These are phyloP conservation scores for Neonectria punicea DNA, from an alignment of 2,329 filamentous ascomycete species.

Conservation along the genomic window DNA sequence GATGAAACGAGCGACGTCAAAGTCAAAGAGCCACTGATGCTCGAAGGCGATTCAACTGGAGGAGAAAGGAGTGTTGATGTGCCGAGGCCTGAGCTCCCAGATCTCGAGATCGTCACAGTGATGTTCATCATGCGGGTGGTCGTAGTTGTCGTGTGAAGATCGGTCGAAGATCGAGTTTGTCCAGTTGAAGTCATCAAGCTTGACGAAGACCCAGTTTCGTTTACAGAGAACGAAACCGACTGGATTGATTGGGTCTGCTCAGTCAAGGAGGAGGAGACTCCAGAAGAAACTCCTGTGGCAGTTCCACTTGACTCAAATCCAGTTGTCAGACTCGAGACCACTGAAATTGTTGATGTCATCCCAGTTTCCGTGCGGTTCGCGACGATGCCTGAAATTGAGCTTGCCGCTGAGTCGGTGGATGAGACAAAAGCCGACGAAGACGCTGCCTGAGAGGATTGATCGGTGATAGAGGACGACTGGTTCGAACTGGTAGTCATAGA, in stretches of 20 bases:
- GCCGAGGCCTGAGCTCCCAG: neutral
- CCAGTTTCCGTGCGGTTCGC: neutral
- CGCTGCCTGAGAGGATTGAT: neutral
- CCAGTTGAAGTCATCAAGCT: neutral
- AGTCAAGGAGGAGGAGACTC: neutral
- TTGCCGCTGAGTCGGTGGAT: neutral
- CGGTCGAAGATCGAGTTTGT: neutral
- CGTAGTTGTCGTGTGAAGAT: neutral
- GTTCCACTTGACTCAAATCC: neutral
- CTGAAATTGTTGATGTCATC: neutral
- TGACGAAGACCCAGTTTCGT: neutral
- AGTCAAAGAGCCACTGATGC: neutral
- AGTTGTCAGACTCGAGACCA: neutral
- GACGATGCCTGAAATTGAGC: neutral
- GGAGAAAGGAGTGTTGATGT: neutral
- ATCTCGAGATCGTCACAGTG: neutral
- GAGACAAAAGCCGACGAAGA: neutral
- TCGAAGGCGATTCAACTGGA: slow-evolving; percentile 5
- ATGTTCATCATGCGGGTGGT: neutral
- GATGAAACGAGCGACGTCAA: slow-evolving; percentile 8
- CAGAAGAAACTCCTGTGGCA: neutral
- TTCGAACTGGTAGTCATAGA: neutral
- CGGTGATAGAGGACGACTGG: neutral
- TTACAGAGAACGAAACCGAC: neutral
- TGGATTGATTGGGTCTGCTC: neutral